These are phyloP conservation scores for Taphrina deformans DNA, from an alignment of 1,139 yeast genomes.

Conservation along the genomic window DNA sequence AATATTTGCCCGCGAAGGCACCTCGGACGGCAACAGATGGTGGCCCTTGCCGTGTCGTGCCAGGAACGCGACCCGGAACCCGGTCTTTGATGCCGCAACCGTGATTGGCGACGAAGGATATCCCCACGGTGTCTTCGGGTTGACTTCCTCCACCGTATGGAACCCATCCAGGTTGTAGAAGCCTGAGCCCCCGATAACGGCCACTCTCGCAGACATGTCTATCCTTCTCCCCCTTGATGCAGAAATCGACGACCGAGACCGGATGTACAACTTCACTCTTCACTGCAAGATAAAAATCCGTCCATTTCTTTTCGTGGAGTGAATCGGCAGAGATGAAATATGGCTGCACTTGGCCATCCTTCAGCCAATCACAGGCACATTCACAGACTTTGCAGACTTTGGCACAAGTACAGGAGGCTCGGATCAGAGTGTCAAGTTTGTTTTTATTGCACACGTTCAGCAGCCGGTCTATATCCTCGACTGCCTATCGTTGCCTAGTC, in stretches of 20 bases:
- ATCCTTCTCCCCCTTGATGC: too few relatives aligned
- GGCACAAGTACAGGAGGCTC: too few relatives aligned
- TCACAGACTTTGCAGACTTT: too few relatives aligned
- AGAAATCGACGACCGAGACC: too few relatives aligned
- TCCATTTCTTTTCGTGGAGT: too few relatives aligned
- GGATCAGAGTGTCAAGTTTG: too few relatives aligned
- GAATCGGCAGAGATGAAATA: background rate
- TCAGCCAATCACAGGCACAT: background rate
- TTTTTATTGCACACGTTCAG: too few relatives aligned
- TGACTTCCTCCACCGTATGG: conserved; percentile 43
- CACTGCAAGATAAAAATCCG: too few relatives aligned
- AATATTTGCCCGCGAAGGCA: conserved; percentile 89
- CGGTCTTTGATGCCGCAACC: conserved; percentile 68
- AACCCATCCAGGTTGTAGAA: conserved; percentile 79
- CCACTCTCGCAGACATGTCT: conserved; percentile 15
- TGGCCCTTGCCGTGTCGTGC: conserved; percentile 94
- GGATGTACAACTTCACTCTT: too few relatives aligned
- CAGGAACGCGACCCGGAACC: conserved; percentile 87
- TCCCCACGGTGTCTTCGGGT: conserved; percentile 73
- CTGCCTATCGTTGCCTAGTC: background rate
- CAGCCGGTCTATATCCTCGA: background rate
- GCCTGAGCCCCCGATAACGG: conserved; percentile 96
- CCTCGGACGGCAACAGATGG: conserved; percentile 84
- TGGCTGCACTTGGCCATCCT: background rate
- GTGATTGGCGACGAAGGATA: conserved; percentile 92